Percentiles rank a stretch among this genome's conserved stretches.
These are phyloP conservation scores for Candida alai DNA, from an alignment of 805 yeast species.

Conservation along the genomic window DNA sequence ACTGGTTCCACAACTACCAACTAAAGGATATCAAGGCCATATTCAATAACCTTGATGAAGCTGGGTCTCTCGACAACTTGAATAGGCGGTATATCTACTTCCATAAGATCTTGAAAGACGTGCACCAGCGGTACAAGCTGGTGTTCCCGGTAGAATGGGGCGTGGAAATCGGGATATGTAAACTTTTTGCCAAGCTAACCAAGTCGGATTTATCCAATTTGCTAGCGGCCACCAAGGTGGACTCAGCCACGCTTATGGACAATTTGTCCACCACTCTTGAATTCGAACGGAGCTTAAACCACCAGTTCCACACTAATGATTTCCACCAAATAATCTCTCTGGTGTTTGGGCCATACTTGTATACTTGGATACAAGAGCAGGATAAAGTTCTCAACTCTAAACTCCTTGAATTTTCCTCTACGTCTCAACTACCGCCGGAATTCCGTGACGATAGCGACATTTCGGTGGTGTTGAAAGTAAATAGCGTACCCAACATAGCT, in stretches of 20 bases:
- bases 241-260: constrained; percentile 62
- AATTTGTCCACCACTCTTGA: constrained; percentile 76
- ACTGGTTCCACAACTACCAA: constrained; percentile 69
- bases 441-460: constrained; percentile 22
- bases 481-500: constrained; percentile 61
- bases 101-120: constrained; percentile 60
- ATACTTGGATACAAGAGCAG: constrained; percentile 85
- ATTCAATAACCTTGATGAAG: constrained; percentile 81
- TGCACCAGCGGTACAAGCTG: constrained; percentile 47
- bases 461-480: constrained; percentile 37
- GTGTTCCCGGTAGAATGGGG: constrained; percentile 74
- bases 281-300: constrained; percentile 71
- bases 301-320: constrained; percentile 50
- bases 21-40: constrained; percentile 72
- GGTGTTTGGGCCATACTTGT: constrained; percentile 79
- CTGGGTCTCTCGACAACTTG: constrained; percentile 88
- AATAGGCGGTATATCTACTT: constrained; percentile 78
- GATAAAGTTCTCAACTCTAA: constrained; percentile 59
- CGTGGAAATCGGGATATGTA: constrained; percentile 57
- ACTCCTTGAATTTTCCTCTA: constrained; percentile 59
- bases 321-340: constrained; percentile 50
- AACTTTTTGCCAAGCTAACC: constrained; percentile 65
- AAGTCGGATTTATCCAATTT: constrained; percentile 50
- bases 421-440: constrained; percentile 49
- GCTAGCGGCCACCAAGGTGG: constrained; percentile 35